These are phyloP conservation scores for Dryadomyces quercus-mongolicae DNA, from an alignment of 2,329 filamentous ascomycete species.

Conservation along the genomic window DNA sequence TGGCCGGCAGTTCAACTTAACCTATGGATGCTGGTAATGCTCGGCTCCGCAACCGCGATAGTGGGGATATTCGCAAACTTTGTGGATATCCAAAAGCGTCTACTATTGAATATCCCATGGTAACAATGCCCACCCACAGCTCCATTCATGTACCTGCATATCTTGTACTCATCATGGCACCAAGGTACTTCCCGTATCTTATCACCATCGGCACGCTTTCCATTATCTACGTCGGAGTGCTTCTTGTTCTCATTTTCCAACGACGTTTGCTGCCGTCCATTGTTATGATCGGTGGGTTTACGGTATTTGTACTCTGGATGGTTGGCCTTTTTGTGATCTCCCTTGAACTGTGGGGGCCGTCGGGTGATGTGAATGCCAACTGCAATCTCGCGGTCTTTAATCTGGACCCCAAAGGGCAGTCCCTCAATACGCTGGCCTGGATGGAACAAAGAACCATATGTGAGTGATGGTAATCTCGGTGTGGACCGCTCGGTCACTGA, in stretches of 20 bases:
- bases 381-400: constrained; percentile 48
- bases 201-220: constrained; percentile 46
- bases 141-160: neutral
- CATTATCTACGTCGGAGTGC: constrained; percentile 52
- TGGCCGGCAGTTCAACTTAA: constrained; percentile 58
- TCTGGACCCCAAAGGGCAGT: constrained; percentile 36
- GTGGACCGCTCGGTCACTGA: neutral
- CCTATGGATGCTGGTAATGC: constrained; percentile 55
- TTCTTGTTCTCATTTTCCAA: constrained; percentile 51
- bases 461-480: constrained; percentile 20
- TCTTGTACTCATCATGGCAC: neutral
- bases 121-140: constrained; percentile 17
- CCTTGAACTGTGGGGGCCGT: constrained; percentile 51
- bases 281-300: constrained; percentile 52
- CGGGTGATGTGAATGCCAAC: constrained; percentile 43
- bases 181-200: constrained; percentile 57
- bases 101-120: constrained; percentile 47
- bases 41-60: constrained; percentile 44
- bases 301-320: constrained; percentile 56
- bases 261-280: constrained; percentile 48
- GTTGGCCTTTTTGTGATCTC: constrained; percentile 50
- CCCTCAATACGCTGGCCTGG: constrained; percentile 46
- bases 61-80: constrained; percentile 51
- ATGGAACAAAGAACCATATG: constrained; percentile 52
- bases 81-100: constrained; percentile 42